phyloP scores from a whole-genome alignment of 139 green algal species.

The Raphidocelis subcapitata region DNA sequence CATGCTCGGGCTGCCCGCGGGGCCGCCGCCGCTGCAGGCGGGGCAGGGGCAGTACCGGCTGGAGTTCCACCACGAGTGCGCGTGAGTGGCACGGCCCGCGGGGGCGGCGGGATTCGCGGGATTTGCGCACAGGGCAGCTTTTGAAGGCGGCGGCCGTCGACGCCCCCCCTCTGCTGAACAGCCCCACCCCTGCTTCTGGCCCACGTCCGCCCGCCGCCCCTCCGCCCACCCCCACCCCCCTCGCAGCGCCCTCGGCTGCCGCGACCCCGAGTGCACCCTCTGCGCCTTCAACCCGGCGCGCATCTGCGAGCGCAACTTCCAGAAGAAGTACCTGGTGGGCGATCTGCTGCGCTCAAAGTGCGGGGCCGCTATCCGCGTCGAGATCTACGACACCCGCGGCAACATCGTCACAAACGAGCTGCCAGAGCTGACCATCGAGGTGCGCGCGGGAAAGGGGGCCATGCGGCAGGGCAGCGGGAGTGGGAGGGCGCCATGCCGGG shows the following conservation, averaged over 20 bases:
- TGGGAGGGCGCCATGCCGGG: background rate
- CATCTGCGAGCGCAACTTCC: conserved; percentile 77
- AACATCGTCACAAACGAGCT: conserved; percentile 35
- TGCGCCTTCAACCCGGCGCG: conserved; percentile 78
- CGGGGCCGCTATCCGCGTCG: conserved; percentile 65
- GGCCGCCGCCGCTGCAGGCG: background rate
- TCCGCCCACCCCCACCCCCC: background rate
- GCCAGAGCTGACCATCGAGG: too few relatives aligned
- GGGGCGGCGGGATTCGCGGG: background rate
- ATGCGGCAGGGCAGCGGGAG: too few relatives aligned
- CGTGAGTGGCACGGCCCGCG: conserved; percentile 33
- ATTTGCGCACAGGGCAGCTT: too few relatives aligned
- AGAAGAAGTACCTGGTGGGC: conserved; percentile 78
- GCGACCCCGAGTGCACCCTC: conserved; percentile 70
- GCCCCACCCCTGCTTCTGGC: too few relatives aligned
- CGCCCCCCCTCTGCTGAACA: too few relatives aligned
- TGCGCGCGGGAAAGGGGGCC: background rate
- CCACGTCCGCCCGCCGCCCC: too few relatives aligned
- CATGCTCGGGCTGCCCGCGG: too few relatives aligned
- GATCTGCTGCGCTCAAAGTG: conserved; percentile 78
- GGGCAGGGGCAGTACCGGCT: conserved; percentile 49
- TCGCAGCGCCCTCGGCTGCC: conserved; percentile 71
- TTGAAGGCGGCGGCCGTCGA: too few relatives aligned
- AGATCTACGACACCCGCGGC: conserved; percentile 66
- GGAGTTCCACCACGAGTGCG: conserved; percentile 75